Evolutionary conservation across 192 early-diverging fungal genomes (phyloP).

Genomic region (Coemansia sp.): DNA sequence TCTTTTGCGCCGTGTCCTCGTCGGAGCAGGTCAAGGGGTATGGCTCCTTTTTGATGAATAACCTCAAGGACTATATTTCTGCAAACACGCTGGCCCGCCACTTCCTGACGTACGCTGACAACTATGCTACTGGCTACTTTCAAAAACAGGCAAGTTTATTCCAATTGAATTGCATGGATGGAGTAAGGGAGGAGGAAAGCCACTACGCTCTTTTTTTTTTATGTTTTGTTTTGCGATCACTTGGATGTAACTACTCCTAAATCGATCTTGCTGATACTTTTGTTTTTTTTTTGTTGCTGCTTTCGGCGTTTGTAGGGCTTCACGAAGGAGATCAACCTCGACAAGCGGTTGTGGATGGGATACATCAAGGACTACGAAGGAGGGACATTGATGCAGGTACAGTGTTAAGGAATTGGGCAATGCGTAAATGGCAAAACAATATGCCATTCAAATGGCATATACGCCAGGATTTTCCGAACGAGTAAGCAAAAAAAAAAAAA

Average conservation of each 20-base stretch:
- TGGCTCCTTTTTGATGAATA: constrained; percentile 93
- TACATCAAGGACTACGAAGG: constrained; percentile 99
- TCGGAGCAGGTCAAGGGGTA: constrained; percentile 96
- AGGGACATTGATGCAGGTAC: constrained; percentile 88
- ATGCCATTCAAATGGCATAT: neutral
- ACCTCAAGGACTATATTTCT: constrained; percentile 91
- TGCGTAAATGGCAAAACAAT: neutral
- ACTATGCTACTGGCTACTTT: constrained; percentile 98
- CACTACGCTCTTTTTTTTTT: too few relatives aligned
- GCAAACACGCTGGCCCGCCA: constrained; percentile 70
- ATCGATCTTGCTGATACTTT: neutral
- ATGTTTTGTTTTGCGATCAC: too few relatives aligned
- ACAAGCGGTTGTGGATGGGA: constrained; percentile 91
- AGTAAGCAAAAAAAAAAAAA: too few relatives aligned
- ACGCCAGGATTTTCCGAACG: neutral
- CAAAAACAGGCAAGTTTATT: constrained; percentile 73
- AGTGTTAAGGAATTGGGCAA: neutral
- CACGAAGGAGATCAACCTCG: constrained; percentile 94
- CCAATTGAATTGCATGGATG: constrained; percentile 1
- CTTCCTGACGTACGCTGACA: constrained; percentile 98
- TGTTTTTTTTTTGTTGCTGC: neutral
- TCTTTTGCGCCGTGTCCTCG: constrained; percentile 92
- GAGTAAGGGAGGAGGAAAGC: too few relatives aligned
- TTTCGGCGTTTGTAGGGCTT: constrained; percentile 65
- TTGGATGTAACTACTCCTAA: too few relatives aligned